phyloP scores from a whole-genome alignment of 2,329 filamentous ascomycete species.

The Apiospora malaysiana region DNA sequence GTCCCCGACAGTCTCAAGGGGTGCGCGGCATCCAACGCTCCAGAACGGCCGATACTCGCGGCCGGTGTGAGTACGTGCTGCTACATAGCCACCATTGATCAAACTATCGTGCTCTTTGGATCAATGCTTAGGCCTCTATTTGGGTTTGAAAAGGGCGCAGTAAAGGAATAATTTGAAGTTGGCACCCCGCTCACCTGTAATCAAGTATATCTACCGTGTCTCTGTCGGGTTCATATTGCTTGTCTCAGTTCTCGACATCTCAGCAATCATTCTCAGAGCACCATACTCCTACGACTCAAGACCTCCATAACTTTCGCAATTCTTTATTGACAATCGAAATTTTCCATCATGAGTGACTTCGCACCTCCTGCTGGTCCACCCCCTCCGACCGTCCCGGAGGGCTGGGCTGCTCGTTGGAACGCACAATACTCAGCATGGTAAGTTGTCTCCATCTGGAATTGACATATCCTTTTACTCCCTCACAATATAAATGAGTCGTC shows the following conservation, averaged over 20 bases:
- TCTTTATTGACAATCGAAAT: too few relatives aligned
- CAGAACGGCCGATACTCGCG: background rate
- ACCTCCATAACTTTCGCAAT: background rate
- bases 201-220: background rate
- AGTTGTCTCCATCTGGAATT: background rate
- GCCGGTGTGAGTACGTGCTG: background rate
- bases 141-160: background rate
- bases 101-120: background rate
- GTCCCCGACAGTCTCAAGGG: background rate
- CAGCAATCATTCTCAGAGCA: background rate
- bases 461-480: background rate
- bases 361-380: slow-evolving; percentile 59
- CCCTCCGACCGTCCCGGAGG: slow-evolving; percentile 69
- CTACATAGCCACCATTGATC: background rate
- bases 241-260: background rate
- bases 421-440: slow-evolving; percentile 82
- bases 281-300: background rate
- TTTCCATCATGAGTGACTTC: slow-evolving; percentile 56
- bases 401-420: slow-evolving; percentile 87
- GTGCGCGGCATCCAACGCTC: background rate
- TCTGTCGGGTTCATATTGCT: too few relatives aligned
- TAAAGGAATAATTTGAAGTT: too few relatives aligned
- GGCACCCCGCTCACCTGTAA: background rate
- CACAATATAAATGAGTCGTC: background rate
- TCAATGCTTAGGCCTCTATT: too few relatives aligned